Evolutionary conservation across 1,284 basidiomycete genomes (phyloP).

Genomic region (Irpex lacteus): DNA sequence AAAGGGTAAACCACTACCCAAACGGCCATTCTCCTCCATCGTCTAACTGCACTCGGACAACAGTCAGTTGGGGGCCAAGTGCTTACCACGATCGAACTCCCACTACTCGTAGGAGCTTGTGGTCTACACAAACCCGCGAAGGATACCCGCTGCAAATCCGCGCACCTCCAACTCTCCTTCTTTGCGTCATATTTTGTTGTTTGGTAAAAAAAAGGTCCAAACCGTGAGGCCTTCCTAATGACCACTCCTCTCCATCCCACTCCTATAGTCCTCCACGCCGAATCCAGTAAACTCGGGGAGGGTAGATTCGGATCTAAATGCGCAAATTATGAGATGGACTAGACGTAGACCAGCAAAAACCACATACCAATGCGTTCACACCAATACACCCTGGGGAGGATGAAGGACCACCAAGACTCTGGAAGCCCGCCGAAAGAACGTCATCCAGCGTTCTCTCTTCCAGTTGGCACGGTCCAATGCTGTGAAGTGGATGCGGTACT

Average conservation of each 20-base stretch:
- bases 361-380: neutral
- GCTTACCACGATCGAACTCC: neutral
- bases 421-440: neutral
- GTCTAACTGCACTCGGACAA: neutral
- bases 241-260: neutral
- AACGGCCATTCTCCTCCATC: neutral
- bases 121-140: neutral
- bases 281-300: neutral
- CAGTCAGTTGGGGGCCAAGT: neutral
- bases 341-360: too few relatives aligned
- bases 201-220: neutral
- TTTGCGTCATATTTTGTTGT: neutral
- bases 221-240: neutral
- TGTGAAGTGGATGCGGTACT: neutral
- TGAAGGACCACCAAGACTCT: too few relatives aligned
- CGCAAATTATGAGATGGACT: neutral
- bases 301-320: neutral
- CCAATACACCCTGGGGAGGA: too few relatives aligned
- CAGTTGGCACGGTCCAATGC: neutral
- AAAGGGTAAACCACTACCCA: too few relatives aligned
- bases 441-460: neutral
- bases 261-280: neutral
- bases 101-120: neutral
- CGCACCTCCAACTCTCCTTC: neutral
- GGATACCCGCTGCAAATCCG: neutral